Percentiles rank a stretch among this genome's conserved stretches.
Evolutionary conservation across 331 rosid species (phyloP).

Genomic region (Phaseolus coccineus): DNA sequence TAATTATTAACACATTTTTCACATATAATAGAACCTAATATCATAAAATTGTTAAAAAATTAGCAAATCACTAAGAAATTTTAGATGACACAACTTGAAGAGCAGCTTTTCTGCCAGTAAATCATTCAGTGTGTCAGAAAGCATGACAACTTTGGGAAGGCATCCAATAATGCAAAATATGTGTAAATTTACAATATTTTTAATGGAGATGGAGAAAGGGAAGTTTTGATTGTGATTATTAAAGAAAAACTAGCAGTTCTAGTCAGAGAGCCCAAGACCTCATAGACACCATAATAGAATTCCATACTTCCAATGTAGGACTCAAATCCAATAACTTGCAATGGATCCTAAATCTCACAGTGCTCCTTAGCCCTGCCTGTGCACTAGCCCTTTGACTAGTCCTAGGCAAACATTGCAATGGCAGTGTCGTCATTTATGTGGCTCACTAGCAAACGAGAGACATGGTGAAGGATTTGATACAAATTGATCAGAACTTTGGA

Average conservation of each 20-base stretch:
- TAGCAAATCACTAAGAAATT: conserved; percentile 26
- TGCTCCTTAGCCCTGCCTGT: background rate
- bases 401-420: too few species aligned
- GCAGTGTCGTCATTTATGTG: too few species aligned
- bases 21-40: conserved; percentile 21
- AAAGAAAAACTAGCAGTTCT: background rate
- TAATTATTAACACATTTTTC: conserved; percentile 25
- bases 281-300: background rate
- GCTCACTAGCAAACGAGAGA: too few species aligned
- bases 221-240: background rate
- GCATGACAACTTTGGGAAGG: conserved; percentile 19
- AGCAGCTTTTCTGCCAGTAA: conserved; percentile 1
- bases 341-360: background rate
- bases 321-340: background rate
- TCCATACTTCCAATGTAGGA: background rate
- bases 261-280: background rate
- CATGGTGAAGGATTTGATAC: too few species aligned
- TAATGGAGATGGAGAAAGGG: background rate
- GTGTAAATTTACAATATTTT: background rate
- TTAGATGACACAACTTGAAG: background rate
- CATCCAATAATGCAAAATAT: conserved; percentile 17
- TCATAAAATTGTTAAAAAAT: background rate
- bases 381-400: too few species aligned
- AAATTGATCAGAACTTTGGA: too few species aligned
- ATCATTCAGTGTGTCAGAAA: conserved; percentile 19